A percentile compares a stretch with the other conserved stretches of the same genome.
Conservation (phyloP, 495 filamentous ascomycete genomes). For the Daldinia caldariorum region DNA sequence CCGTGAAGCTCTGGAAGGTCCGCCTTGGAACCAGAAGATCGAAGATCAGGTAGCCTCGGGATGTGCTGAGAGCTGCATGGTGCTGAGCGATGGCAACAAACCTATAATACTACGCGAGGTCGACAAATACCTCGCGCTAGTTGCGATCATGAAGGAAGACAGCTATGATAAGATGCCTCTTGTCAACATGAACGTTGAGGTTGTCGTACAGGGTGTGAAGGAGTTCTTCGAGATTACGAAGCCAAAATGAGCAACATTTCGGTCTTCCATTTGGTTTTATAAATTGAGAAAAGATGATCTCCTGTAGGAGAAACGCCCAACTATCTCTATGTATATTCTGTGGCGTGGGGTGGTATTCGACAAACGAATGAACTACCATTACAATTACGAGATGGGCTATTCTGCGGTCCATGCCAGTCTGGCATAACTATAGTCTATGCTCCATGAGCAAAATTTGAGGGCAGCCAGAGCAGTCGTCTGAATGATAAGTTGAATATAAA, state of each 20-base stretch:
- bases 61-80: constrained; percentile 81
- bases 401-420: not conserved
- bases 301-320: not conserved
- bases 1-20: constrained; percentile 66
- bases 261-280: not conserved
- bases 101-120: constrained; percentile 89
- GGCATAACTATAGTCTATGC: not conserved
- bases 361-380: not conserved
- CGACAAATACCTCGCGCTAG: constrained; percentile 83
- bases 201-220: constrained; percentile 62
- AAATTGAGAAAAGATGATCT: not conserved
- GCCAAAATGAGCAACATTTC: constrained; percentile 47
- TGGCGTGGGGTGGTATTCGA: not conserved
- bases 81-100: constrained; percentile 79
- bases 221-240: constrained; percentile 68
- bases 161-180: constrained; percentile 67
- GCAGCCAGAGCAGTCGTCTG: not conserved
- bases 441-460: not conserved
- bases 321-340: constrained; percentile 3
- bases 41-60: constrained; percentile 69
- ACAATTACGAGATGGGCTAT: constrained; percentile 2
- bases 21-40: constrained; percentile 70
- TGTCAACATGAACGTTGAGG: constrained; percentile 67
- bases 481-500: not conserved
- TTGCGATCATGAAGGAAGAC: constrained; percentile 77